Evolutionary conservation across 768 basidiomycete genomes (phyloP).

Genomic region (Suillus subluteus): DNA sequence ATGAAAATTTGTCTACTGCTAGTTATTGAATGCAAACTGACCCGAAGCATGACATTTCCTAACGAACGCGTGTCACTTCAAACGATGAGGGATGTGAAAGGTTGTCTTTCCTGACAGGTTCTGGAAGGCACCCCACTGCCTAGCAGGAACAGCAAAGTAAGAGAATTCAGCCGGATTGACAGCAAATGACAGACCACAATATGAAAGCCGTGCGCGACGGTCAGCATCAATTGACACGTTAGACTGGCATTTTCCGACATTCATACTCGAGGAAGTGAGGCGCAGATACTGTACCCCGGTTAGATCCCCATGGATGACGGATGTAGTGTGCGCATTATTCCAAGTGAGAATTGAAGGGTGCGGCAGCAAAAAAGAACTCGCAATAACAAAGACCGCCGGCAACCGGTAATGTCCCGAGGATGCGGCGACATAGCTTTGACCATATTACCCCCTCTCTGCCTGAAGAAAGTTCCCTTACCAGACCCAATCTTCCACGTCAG

Average conservation of each 20-base stretch:
- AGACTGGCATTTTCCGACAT: not conserved
- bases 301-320: slow-evolving; percentile 1
- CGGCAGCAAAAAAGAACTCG: not conserved
- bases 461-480: slow-evolving; percentile 14
- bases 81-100: not conserved
- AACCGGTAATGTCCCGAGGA: slow-evolving; percentile 3
- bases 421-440: not conserved
- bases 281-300: not conserved
- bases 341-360: not conserved
- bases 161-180: not conserved
- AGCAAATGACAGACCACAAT: slow-evolving; percentile 4
- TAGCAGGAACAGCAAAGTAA: not conserved
- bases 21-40: not conserved
- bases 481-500: slow-evolving; percentile 3
- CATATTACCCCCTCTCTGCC: not conserved
- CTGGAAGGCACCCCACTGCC: slow-evolving; percentile 6
- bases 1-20: not conserved
- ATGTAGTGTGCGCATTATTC: not conserved
- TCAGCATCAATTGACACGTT: slow-evolving; percentile 12
- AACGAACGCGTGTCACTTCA: slow-evolving; percentile 4
- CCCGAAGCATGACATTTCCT: not conserved
- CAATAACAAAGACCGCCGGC: slow-evolving; percentile 7
- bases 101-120: not conserved
- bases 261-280: not conserved
- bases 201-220: not conserved